These are phyloP conservation scores for Oxytropis ochrocephala DNA, from an alignment of 306 rosid species.

Conservation along the genomic window DNA sequence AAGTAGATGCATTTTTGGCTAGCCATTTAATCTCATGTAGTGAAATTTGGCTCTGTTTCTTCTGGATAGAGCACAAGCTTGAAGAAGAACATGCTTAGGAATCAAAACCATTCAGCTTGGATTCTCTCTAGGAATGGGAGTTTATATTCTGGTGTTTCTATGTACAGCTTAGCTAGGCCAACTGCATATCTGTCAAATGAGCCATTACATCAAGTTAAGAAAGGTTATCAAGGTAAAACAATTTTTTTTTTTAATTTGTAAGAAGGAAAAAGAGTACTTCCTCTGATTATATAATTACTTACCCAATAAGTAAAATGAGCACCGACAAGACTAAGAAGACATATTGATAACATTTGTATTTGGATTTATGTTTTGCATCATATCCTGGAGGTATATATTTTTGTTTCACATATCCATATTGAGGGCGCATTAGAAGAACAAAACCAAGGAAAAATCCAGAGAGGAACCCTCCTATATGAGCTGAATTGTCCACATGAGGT, in stretches of 20 bases:
- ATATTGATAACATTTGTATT: constrained; percentile 63
- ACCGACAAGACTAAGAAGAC: constrained; percentile 32
- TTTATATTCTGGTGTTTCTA: not conserved
- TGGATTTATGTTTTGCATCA: constrained; percentile 41
- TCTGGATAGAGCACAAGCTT: constrained; percentile 14
- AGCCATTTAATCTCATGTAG: constrained; percentile 10
- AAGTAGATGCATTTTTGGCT: constrained; percentile 1
- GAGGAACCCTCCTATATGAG: constrained; percentile 86
- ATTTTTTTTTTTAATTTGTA: not conserved
- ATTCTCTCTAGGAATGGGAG: not conserved
- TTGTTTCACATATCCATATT: constrained; percentile 60
- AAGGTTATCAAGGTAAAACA: not conserved
- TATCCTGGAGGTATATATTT: constrained; percentile 61
- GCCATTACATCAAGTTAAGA: not conserved
- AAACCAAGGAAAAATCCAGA: constrained; percentile 79
- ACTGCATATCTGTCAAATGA: constrained; percentile 42
- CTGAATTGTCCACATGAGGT: constrained; percentile 83
- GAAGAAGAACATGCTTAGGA: constrained; percentile 21
- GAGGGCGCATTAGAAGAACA: constrained; percentile 62
- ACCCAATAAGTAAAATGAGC: constrained; percentile 54
- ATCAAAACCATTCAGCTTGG: constrained; percentile 18
- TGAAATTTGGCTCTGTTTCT: constrained; percentile 12
- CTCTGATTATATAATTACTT: not conserved
- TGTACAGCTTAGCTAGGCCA: constrained; percentile 29
- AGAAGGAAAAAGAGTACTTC: not conserved